Evolutionary conservation across 306 rosid genomes (phyloP).

Genomic region (Gynostemma pentaphyllum): DNA sequence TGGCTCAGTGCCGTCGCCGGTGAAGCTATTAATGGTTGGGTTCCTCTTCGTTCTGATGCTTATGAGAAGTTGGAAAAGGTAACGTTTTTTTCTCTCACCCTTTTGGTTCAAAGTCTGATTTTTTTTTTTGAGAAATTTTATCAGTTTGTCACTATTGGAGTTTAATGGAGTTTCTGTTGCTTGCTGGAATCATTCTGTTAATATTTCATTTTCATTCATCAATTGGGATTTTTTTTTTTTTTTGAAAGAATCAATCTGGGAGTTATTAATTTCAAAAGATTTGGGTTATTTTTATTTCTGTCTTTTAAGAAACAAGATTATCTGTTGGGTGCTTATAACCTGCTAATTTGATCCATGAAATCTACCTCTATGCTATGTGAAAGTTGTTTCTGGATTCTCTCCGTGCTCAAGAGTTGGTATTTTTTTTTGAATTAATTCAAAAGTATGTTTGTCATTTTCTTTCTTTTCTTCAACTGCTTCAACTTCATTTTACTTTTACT

Average conservation of each 20-base stretch:
- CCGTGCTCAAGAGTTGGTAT: background rate
- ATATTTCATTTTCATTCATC: background rate
- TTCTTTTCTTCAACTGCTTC: constrained; percentile 3
- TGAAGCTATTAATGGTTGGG: constrained; percentile 97
- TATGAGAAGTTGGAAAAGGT: constrained; percentile 93
- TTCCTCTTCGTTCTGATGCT: constrained; percentile 78
- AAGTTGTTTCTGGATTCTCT: background rate
- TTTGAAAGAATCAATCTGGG: no score
- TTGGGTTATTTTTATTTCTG: background rate
- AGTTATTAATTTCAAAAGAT: no score
- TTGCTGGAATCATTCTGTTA: background rate
- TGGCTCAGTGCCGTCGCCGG: constrained; percentile 95
- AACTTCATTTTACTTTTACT: background rate
- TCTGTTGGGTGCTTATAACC: background rate
- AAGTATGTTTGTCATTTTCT: background rate
- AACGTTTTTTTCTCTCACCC: background rate
- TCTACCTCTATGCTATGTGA: background rate
- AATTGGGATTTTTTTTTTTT: no score
- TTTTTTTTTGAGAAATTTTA: background rate
- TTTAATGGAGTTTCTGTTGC: background rate
- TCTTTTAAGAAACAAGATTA: background rate
- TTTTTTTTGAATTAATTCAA: background rate
- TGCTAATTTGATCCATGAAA: background rate
- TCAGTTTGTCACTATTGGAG: background rate
- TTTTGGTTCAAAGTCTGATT: background rate